Base-by-base conservation (phyloP, 345 rosid species). In the Xanthoceras sorbifolium region DNA sequence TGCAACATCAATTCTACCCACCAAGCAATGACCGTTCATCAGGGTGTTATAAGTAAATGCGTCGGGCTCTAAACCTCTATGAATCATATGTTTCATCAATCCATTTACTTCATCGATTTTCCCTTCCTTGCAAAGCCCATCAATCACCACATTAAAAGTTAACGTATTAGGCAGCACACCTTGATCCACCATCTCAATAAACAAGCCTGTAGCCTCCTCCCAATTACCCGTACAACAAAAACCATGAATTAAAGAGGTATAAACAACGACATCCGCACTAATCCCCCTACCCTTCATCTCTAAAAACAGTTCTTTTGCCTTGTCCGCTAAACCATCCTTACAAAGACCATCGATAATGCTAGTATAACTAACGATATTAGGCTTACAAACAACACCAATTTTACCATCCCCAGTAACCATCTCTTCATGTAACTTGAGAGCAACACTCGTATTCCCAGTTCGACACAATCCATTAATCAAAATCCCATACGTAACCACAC, bases 291-390 rank as follows among this genome's bases (percentile, higher is more conserved):
- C 68, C 62, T 74, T 79, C 89, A 86, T 86, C 66, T 77, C 77
- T 79, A 42, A 46, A 64, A 83, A 81, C 64, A 86, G 48, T 74
- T 79, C 77, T 25, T 75, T 67, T 2, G 89, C 84, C 79, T 81
- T 79, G 17, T 77, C 80, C 6, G 31, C 26, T 14, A 18, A 50
- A 9, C 73, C 73, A 32, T 69, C 60, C 31, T 69, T 69, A 69
- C 85, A 81, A 25, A 83, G 78, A 32, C 85, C 83, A 77, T 86
- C 71, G 26, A 86, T 75, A 70, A 83, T 63, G 36, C 63, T 61
- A 22, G 20, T 32, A 71, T 79, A 74, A 14, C 77, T 71, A 63
- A 77, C n/a, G n/a, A 28, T 29, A 69, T 69, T 50, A 9, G 73
- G 61, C 60, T 69, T 20, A 0, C 18, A 48, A 69, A 48, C 31